Evolutionary conservation across 2,329 filamentous ascomycete genomes (phyloP).

Genomic region (Volutella citrinella): DNA sequence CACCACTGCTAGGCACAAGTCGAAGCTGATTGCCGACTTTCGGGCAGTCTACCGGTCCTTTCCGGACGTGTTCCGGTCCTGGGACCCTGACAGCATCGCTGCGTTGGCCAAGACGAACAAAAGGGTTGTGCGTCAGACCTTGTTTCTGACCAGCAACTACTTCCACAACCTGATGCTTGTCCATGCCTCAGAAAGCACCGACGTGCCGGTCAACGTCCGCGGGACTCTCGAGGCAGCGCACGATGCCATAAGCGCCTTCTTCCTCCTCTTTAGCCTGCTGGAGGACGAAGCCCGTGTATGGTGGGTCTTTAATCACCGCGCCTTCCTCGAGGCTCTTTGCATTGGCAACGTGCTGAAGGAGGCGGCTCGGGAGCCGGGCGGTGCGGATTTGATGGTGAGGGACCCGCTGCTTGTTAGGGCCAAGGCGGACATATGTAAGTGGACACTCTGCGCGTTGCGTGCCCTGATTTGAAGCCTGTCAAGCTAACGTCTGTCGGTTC

Average conservation of each 20-base stretch:
- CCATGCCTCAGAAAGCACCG: conserved; percentile 65
- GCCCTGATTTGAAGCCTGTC: too few relatives aligned
- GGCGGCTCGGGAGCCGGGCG: conserved; percentile 42
- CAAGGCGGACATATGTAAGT: conserved; percentile 58
- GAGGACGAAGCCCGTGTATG: conserved; percentile 72
- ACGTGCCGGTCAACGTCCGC: conserved; percentile 63
- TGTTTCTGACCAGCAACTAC: conserved; percentile 80
- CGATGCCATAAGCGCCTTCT: conserved; percentile 71
- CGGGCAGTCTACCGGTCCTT: conserved; percentile 70
- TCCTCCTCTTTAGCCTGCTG: conserved; percentile 67
- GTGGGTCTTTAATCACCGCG: conserved; percentile 83
- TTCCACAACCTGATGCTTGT: conserved; percentile 80
- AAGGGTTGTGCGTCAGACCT: conserved; percentile 67
- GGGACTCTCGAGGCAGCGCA: conserved; percentile 73
- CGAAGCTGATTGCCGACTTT: conserved; percentile 67
- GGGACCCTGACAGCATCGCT: conserved; percentile 59
- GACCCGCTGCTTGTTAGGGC: conserved; percentile 61
- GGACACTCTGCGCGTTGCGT: too few relatives aligned
- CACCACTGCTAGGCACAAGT: conserved; percentile 64
- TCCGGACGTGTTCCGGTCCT: conserved; percentile 66
- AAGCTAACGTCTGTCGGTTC: too few relatives aligned
- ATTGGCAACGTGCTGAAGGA: conserved; percentile 60
- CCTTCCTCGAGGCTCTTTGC: conserved; percentile 72
- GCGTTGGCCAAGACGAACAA: conserved; percentile 57
- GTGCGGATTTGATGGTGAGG: conserved; percentile 42